Evolutionary conservation across 352 stramenopile genomes (phyloP).

Genomic region (Thalassiosira gravida): DNA sequence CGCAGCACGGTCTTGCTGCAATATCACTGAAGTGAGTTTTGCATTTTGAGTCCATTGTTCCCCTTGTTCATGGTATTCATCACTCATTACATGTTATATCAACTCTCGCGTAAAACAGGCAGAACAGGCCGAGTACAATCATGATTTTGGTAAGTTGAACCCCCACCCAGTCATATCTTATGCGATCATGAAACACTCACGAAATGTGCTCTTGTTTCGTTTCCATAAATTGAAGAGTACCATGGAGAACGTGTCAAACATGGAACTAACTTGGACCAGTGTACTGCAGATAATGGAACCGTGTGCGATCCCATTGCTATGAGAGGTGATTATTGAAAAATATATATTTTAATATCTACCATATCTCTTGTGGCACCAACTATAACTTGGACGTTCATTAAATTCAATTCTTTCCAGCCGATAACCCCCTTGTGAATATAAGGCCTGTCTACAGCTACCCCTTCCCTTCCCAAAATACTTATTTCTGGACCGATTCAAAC

Average conservation of each 20-base stretch:
- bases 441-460: constrained; percentile 46
- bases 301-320: constrained; percentile 55
- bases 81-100: not conserved
- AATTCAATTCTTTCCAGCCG: constrained; percentile 10
- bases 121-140: constrained; percentile 11
- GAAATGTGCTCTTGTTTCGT: too few species aligned
- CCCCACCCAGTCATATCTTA: too few species aligned
- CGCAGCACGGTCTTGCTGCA: constrained; percentile 49
- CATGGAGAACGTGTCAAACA: constrained; percentile 40
- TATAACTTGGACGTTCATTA: not conserved
- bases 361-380: not conserved
- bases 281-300: constrained; percentile 32
- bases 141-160: constrained; percentile 4
- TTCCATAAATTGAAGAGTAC: constrained; percentile 20
- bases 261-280: constrained; percentile 41
- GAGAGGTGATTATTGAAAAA: not conserved
- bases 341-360: not conserved
- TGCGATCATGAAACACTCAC: too few species aligned
- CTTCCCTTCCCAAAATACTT: constrained; percentile 54
- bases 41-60: constrained; percentile 1
- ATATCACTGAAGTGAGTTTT: constrained; percentile 15
- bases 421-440: constrained; percentile 48
- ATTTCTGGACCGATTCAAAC: constrained; percentile 55
- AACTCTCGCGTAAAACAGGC: not conserved
- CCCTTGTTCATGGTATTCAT: constrained; percentile 3